A percentile compares a stretch with the other conserved stretches of the same genome.
Evolutionary conservation across 805 yeast genomes (phyloP).

Genomic region (Myxozyma kluyveri): DNA sequence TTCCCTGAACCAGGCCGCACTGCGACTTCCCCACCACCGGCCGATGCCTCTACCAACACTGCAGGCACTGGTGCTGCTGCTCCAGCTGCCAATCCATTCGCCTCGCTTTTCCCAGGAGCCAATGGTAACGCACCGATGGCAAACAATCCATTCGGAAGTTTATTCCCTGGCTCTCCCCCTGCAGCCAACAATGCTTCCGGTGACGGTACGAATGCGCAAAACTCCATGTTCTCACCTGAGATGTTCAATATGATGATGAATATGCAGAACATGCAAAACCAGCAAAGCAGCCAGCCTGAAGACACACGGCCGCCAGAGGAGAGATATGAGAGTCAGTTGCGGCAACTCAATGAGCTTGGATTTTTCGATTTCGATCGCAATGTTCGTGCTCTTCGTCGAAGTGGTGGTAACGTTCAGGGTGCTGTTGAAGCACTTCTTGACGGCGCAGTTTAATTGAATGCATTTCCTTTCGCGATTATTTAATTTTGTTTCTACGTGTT

Average conservation of each 20-base stretch:
- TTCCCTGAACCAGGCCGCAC: conserved; percentile 39
- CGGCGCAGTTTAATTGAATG: conserved; percentile 44
- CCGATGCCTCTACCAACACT: conserved; percentile 29
- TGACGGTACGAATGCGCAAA: conserved; percentile 11
- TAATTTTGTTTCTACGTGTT: no score
- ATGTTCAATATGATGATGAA: conserved; percentile 21
- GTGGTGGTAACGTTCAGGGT: conserved; percentile 97
- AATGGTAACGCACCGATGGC: conserved; percentile 36
- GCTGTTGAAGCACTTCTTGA: conserved; percentile 84
- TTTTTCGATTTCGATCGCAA: conserved; percentile 90
- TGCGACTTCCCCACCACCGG: conserved; percentile 23
- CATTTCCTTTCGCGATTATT: no score
- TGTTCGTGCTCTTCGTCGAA: conserved; percentile 85
- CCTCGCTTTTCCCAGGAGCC: conserved; percentile 44
- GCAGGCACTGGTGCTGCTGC: conserved; percentile 33
- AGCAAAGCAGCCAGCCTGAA: conserved; percentile 42
- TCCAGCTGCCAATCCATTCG: conserved; percentile 51
- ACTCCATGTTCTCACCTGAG: conserved; percentile 25
- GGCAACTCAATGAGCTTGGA: conserved; percentile 79
- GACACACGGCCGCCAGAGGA: conserved; percentile 80
- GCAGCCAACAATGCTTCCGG: conserved; percentile 26
- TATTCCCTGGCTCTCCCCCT: conserved; percentile 43
- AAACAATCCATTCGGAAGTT: conserved; percentile 39
- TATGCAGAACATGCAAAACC: conserved; percentile 19
- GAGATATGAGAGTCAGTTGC: conserved; percentile 64